phyloP scores from a whole-genome alignment of 345 rosid genomes.

The Eucalyptus sp. region DNA sequence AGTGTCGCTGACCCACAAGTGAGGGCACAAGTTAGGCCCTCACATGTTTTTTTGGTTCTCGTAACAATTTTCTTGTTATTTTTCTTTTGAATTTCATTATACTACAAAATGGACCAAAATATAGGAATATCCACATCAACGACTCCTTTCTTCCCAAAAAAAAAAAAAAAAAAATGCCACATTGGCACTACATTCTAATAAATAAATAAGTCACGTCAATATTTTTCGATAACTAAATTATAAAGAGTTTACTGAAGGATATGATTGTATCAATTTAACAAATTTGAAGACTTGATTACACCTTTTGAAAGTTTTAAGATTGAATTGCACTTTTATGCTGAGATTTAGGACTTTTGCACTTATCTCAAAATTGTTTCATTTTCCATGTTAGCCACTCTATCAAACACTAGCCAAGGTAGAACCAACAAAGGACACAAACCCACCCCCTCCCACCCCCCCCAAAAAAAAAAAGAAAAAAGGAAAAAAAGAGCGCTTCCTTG shows the following conservation, averaged over 20 bases:
- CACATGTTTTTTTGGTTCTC: no score
- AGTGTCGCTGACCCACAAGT: neutral
- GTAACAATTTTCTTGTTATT: no score
- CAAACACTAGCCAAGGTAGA: neutral
- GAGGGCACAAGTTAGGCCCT: neutral
- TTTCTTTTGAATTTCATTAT: no score
- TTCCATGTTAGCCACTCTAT: neutral
- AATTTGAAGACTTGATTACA: no score
- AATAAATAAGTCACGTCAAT: no score
- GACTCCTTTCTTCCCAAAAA: neutral
- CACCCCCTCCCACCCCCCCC: no score
- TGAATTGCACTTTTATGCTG: rapidly evolving
- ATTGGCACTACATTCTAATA: neutral
- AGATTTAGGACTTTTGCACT: neutral
- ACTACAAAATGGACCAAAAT: neutral
- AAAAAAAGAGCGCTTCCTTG: neutral
- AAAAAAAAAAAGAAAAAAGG: no score
- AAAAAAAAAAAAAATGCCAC: neutral
- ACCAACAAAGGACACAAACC: neutral
- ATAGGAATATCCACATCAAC: neutral
- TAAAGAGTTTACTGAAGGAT: no score
- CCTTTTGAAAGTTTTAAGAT: no score
- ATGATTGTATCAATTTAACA: no score
- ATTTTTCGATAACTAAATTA: no score
- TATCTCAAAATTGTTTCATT: neutral